Percentiles rank a stretch among this genome's conserved stretches.
Conservation (phyloP, 768 basidiomycete species). For the Xerocomellus amylosporus region DNA sequence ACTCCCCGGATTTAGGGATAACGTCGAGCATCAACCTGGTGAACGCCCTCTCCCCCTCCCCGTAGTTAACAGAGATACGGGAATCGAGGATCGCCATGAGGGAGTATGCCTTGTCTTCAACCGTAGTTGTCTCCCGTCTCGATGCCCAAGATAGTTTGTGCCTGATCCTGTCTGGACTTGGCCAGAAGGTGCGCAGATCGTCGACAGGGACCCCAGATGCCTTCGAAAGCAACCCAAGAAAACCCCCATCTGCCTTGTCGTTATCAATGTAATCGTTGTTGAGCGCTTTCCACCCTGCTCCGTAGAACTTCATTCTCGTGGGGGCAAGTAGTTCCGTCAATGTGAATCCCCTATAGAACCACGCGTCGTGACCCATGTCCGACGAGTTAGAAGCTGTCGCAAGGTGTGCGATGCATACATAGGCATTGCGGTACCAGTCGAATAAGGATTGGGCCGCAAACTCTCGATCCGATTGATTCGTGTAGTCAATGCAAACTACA, state of each 20-base stretch:
- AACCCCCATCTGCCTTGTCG: constrained; percentile 21
- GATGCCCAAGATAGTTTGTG: constrained; percentile 21
- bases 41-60: constrained; percentile 16
- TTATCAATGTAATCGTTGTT: constrained; percentile 17
- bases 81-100: constrained; percentile 19
- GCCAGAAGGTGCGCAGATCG: constrained; percentile 20
- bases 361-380: constrained; percentile 7
- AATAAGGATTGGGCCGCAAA: constrained; percentile 3
- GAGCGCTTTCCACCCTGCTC: constrained; percentile 14
- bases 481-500: constrained; percentile 10
- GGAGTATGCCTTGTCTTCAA: constrained; percentile 20
- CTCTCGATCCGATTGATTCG: not conserved
- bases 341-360: constrained; percentile 18
- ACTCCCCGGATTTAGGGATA: constrained; percentile 16
- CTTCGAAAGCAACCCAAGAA: constrained; percentile 12
- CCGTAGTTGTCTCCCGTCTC: constrained; percentile 2
- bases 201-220: constrained; percentile 10
- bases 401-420: constrained; percentile 21
- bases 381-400: not conserved
- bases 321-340: constrained; percentile 21
- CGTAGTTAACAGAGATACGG: constrained; percentile 10
- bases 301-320: constrained; percentile 22
- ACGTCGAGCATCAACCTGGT: constrained; percentile 17
- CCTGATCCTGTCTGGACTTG: constrained; percentile 18
- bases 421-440: constrained; percentile 22